Base-by-base conservation (phyloP, 345 rosid species). In the Zanthoxylum bungeanum region DNA sequence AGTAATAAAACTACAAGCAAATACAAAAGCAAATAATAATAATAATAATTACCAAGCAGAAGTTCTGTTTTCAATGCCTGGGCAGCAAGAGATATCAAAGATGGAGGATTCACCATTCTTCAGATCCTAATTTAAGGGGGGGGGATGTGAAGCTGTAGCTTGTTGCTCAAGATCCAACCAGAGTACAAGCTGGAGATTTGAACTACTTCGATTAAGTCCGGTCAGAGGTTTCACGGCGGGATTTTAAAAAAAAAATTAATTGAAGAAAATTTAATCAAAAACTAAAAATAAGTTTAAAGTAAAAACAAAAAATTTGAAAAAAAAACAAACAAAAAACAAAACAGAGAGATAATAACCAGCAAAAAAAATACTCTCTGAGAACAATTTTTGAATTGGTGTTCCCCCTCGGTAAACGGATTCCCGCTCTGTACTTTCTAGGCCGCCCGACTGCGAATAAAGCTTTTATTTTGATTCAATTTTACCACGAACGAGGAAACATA, bases 51-150 rank as follows among this genome's bases (percentile, higher is more conserved):
- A 93, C 98, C 88, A 31, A 30, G 73, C 37, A 87, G 71, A 28
- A 93, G 87, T 64, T 91, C 76, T 67, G n/a, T 28, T 70, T 77
- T 84, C 70, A 82, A 60, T 11, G 84, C 81, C 19, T 73, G 72
- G 60, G 86, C 52, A 80, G 85, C 71, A 42, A 93, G 83, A 64
- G 81, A 84, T 60, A 82, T 59, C 70, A 93, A 75, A 25, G 96
- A 81, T 9, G 91, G 93, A 76, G 66, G 82, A 65, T 73, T 64
- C 66, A 47, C 70, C 95, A 86, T 93, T 73, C 4, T 36, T 37
- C 47, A 63, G 44, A 47, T 31, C 52, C 51, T 44, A 33, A 61
- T 11, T 33, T 30, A 12, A 27, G 14, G 12, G 9, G 1, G n/a
- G 9, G 24, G 11, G 25, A 59, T 27, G 36, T 3, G 7, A 56